Conservation (phyloP, 352 stramenopile genomes). For the Pythium aquatile region DNA sequence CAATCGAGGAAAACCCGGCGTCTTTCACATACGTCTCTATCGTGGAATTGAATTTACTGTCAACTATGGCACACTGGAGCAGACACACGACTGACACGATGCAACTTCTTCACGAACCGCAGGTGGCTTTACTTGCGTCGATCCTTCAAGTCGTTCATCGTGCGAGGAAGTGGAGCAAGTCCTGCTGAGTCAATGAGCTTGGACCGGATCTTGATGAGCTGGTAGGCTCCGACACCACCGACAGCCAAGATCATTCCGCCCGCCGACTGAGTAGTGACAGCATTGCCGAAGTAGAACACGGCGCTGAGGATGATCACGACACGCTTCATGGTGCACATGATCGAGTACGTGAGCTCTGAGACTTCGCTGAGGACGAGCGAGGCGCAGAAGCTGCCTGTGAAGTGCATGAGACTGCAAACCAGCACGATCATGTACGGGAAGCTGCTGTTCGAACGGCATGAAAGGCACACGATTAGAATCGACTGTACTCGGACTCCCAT, state of each 20-base stretch:
- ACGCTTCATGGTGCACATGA: conserved; percentile 90
- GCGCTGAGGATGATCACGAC: conserved; percentile 86
- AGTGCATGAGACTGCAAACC: conserved; percentile 83
- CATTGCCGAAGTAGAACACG: conserved; percentile 84
- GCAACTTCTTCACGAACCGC: neutral
- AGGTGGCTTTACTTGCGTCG: conserved; percentile 23
- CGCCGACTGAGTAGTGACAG: conserved; percentile 66
- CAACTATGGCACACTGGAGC: neutral
- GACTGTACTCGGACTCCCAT: neutral
- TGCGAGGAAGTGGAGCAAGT: conserved; percentile 46
- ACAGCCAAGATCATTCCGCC: conserved; percentile 74
- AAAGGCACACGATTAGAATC: conserved; percentile 15
- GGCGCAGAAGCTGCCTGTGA: conserved; percentile 76
- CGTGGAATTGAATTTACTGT: neutral
- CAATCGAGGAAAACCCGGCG: neutral
- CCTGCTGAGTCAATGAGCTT: conserved; percentile 36
- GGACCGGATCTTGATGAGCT: conserved; percentile 71
- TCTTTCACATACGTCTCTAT: conserved; percentile 2
- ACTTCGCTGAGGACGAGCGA: conserved; percentile 84
- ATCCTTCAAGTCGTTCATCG: conserved; percentile 35
- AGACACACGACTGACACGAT: neutral
- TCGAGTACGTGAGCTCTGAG: conserved; percentile 87
- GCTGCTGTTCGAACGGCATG: conserved; percentile 27
- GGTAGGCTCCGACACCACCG: conserved; percentile 70
- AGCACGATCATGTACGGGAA: conserved; percentile 76